Evolutionary conservation across 2,329 filamentous ascomycete species (phyloP), one percentile per base, ranked within the genome.

Genomic region (Diaporthe citriasiana): DNA sequence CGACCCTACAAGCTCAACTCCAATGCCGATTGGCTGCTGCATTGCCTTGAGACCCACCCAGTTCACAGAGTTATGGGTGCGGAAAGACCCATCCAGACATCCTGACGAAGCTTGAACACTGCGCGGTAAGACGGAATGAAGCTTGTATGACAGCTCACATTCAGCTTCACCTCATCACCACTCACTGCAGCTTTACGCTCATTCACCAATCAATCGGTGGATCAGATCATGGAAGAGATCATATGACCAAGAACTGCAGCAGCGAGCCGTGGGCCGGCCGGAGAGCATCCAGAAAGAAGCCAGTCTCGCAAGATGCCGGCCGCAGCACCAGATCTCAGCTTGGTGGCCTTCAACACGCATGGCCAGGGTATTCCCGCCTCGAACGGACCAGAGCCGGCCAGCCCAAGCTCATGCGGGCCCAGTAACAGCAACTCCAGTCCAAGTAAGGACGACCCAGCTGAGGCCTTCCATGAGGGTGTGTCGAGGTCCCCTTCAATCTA

Each of bases 401-500:
- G 17, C 3, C 45, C 68, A 22, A 65, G 25, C 33, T 51, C 51
- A 42, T 22, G 13, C 17, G 71, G 27, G 25, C 38, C 30, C 60
- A 76, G n/a, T 55, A 27, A 17, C 35, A 70, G 5, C 70, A 57
- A 74, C 30, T 76, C 80, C 47, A 57, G 40, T 40, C 55, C 71
- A 40, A 25, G 51, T 47, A 42, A 59, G 9, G 38, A 35, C 30
- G 68, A 57, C 27, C 35, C 30, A 38, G 69, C 30, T 0, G 30
- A 51, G 9, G 22, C 30, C 13, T 27, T 12, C 17, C 10, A 40
- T 27, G 55, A 33, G 2, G 33, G 13, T 27, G 35, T 27, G 3
- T 42, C 30, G 17, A 63, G 25, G 42, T 25, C 25, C 13, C 51
- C 72, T 4, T 74, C 72, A 1, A 85, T 84, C 76, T 85, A 84